phyloP scores from a whole-genome alignment of 139 green algal genomes.

The Axilococcus clingmanii region DNA sequence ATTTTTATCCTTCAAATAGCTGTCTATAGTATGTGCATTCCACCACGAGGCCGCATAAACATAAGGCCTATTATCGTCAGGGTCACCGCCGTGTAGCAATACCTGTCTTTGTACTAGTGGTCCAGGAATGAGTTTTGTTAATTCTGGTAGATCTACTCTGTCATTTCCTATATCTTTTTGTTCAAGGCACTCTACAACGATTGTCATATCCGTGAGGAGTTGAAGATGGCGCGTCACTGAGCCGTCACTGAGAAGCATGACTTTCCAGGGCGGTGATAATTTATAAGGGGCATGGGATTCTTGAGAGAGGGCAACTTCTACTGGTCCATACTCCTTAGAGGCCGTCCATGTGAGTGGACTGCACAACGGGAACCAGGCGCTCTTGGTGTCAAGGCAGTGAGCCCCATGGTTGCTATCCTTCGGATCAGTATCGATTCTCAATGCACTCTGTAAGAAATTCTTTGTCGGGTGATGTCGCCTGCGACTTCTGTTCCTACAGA shows the following conservation, averaged over 20 bases:
- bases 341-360: no score
- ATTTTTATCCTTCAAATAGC: constrained; percentile 33
- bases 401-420: no score
- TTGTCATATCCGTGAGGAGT: constrained; percentile 52
- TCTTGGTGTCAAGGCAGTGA: no score
- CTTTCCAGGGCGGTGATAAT: no score
- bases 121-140: background rate
- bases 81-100: constrained; percentile 25
- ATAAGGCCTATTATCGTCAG: constrained; percentile 35
- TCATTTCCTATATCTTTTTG: constrained; percentile 41
- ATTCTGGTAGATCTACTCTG: background rate
- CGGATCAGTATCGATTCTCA: no score
- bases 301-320: no score
- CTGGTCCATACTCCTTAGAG: no score
- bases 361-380: no score
- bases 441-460: no score
- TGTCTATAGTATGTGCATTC: constrained; percentile 45
- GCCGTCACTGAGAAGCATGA: constrained; percentile 88
- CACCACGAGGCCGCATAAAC: constrained; percentile 93
- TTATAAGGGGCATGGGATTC: no score
- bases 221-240: constrained; percentile 94
- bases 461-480: no score
- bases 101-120: constrained; percentile 62
- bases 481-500: no score
- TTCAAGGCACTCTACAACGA: constrained; percentile 62